Base-by-base conservation (phyloP, 2,329 filamentous ascomycete genomes). In the Pestalotiopsis sp. region DNA sequence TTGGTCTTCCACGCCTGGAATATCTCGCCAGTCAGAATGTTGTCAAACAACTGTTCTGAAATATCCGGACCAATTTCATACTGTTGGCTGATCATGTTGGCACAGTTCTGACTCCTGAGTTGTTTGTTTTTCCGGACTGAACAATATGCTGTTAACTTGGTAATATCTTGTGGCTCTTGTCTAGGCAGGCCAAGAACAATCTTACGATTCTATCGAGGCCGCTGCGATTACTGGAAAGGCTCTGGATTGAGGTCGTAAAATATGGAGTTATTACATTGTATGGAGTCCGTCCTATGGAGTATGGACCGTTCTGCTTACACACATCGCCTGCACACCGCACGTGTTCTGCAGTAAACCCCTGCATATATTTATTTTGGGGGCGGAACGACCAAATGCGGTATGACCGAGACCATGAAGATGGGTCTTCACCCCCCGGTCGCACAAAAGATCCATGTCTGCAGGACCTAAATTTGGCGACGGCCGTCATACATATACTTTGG, bases 11-110 rank as follows among this genome's bases (percentile, higher is more conserved):
- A 63, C 11, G 31, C 31, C 13, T n/a, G 23, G 14, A 39, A 39
- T n/a, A 63, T 31, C 11, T 63, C 61, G 17, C 36, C 61, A 2
- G 13, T 39, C 4, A 63, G 7, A 14, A 63, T 36, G 36, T 63
- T 63, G 31, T 63, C 61, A 41, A 63, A 63, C 11, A 63, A 41
- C 14, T 25, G 27, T 41, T 63, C 61, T 12, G 31, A 63, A 31
- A 63, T 45, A 36, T 63, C 61, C 6, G 61, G 61, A 23, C 61
- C 61, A 17, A 63, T 5, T 5, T 38, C 61, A 41, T 63, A 41
- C n/a, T 63, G 61, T 36, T 41, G n/a, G 23, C 38, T 63, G 27
- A 63, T 36, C 31, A 36, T 41, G 17, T 63, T 20, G 27, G 36
- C 11, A 39, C 31, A 17, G 20, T 17, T 39, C n/a, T 63, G 61